Conservation (phyloP, 2,329 filamentous ascomycete genomes). For the Pyrenochaeta sp. region DNA sequence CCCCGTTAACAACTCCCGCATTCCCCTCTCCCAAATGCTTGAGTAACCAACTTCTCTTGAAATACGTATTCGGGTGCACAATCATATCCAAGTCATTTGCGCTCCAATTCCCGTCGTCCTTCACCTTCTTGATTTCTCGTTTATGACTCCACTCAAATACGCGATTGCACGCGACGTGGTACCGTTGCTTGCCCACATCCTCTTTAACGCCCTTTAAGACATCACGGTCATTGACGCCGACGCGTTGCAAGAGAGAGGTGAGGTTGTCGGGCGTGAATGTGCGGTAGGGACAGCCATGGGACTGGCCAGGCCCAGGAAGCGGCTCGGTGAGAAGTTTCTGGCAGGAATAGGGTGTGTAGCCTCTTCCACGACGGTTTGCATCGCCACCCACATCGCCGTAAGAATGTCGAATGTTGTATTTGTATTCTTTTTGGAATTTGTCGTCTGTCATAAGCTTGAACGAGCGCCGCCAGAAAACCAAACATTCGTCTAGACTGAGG, state of each 20-base stretch:
- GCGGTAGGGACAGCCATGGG: constrained; percentile 95
- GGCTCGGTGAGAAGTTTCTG: constrained; percentile 94
- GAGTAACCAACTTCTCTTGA: constrained; percentile 90
- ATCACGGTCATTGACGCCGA: constrained; percentile 80
- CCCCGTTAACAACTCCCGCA: constrained; percentile 38
- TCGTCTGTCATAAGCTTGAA: constrained; percentile 93
- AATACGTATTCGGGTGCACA: constrained; percentile 97
- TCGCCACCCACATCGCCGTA: constrained; percentile 98
- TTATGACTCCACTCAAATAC: constrained; percentile 92
- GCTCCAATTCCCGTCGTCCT: constrained; percentile 57
- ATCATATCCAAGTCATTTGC: constrained; percentile 88
- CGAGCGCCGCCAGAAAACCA: constrained; percentile 87
- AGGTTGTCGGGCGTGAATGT: constrained; percentile 93
- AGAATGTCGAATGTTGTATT: constrained; percentile 93
- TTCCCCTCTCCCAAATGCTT: constrained; percentile 73
- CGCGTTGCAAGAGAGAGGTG: constrained; percentile 74
- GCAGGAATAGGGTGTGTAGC: constrained; percentile 91
- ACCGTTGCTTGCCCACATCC: constrained; percentile 87
- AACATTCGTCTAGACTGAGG: constrained; percentile 86
- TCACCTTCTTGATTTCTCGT: constrained; percentile 59
- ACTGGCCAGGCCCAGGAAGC: constrained; percentile 83
- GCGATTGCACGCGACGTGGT: constrained; percentile 94
- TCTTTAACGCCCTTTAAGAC: constrained; percentile 84
- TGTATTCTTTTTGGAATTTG: constrained; percentile 95
- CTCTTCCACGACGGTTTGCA: constrained; percentile 81